These are phyloP conservation scores for Rhododendron simsii DNA, from an alignment of 148 eudicot species.

Conservation along the genomic window DNA sequence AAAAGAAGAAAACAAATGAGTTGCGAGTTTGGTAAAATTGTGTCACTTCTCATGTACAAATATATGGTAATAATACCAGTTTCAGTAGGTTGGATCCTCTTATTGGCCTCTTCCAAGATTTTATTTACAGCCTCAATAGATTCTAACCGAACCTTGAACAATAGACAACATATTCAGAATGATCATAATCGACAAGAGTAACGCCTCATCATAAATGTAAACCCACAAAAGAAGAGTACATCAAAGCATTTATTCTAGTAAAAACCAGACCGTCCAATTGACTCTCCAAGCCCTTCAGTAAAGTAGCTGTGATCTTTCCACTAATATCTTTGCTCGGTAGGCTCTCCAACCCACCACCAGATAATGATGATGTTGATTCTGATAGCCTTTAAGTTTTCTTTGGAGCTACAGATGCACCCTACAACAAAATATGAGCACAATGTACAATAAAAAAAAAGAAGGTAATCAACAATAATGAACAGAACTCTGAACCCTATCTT, in stretches of 20 bases:
- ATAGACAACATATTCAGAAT: constrained; percentile 6
- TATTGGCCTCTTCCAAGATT: constrained; percentile 93
- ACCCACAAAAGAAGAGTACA: not conserved
- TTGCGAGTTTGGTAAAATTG: not conserved
- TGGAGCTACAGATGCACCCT: constrained; percentile 81
- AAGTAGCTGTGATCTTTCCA: constrained; percentile 72
- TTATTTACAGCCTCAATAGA: constrained; percentile 86
- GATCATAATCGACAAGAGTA: not conserved
- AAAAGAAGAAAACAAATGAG: not conserved
- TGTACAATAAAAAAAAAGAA: not conserved
- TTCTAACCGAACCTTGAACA: constrained; percentile 68
- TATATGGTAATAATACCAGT: constrained; percentile 44
- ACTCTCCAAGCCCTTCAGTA: constrained; percentile 92
- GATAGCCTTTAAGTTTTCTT: constrained; percentile 70
- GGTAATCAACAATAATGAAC: not conserved
- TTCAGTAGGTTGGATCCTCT: constrained; percentile 84
- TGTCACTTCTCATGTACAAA: not conserved
- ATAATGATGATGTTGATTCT: constrained; percentile 46
- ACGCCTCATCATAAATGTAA: not conserved
- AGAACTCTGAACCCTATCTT: not conserved
- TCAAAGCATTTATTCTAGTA: not conserved
- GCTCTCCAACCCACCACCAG: constrained; percentile 78
- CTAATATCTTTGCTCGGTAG: constrained; percentile 96
- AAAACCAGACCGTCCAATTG: constrained; percentile 81
- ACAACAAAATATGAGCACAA: constrained; percentile 6